A percentile compares a stretch with the other conserved stretches of the same genome.
Evolutionary conservation across 768 basidiomycete species (phyloP).

Genomic region (Mycena filopes): DNA sequence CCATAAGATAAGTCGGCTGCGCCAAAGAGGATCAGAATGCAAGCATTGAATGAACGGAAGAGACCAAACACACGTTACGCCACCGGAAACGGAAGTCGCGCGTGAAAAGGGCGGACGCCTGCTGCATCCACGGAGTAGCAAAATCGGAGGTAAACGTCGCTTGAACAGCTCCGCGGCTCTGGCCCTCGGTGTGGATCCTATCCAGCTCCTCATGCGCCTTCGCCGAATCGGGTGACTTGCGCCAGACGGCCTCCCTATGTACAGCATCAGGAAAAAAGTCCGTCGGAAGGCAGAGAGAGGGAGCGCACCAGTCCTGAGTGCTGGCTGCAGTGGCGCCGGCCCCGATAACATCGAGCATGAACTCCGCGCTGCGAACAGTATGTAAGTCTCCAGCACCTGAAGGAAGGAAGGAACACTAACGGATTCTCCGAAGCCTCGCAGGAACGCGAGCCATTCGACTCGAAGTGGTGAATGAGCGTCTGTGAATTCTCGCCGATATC

Average conservation of each 20-base stretch:
- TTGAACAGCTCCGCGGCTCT: constrained; percentile 48
- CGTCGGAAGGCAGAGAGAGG: too few species aligned
- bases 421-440: constrained; percentile 81
- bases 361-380: constrained; percentile 57
- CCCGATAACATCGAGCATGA: constrained; percentile 78
- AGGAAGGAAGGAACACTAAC: constrained; percentile 47
- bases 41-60: neutral
- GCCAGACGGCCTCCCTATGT: constrained; percentile 60
- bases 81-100: constrained; percentile 62
- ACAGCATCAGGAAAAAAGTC: too few species aligned
- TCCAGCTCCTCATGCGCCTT: constrained; percentile 52
- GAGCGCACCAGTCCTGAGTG: constrained; percentile 55
- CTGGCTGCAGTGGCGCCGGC: constrained; percentile 74
- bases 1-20: constrained; percentile 65
- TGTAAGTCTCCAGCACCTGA: neutral
- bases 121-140: constrained; percentile 64
- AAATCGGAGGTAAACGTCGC: constrained; percentile 55
- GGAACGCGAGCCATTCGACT: constrained; percentile 69
- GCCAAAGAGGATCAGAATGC: neutral
- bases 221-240: constrained; percentile 56
- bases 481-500: constrained; percentile 72
- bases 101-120: constrained; percentile 53
- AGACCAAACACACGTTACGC: constrained; percentile 46
- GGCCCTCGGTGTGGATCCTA: constrained; percentile 60
- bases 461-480: constrained; percentile 81